Evolutionary conservation across 169 alveolate genomes (phyloP), one percentile per base, ranked within the genome.

Genomic region (Sarcocystis neurona): DNA sequence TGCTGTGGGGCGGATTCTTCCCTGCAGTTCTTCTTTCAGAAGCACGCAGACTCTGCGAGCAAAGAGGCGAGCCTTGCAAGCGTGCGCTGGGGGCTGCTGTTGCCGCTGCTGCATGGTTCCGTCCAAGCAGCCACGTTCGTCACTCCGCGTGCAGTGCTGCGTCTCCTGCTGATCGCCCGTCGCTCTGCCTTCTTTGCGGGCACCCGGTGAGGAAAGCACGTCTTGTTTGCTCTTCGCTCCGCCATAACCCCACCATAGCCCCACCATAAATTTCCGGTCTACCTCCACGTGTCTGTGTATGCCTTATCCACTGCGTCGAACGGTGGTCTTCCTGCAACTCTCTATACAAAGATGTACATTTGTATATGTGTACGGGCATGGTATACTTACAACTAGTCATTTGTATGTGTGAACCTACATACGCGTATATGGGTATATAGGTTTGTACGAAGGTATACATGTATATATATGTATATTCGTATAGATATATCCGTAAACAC

Each of bases 161-260:
- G 41, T 2, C 75, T 63, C n/a, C 75, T 63, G 1, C 44, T 63
- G 4, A 63, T 63, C n/a, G 75, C 75, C 0, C 10, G 75, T 37
- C 10, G 75, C 27, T 63, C 75, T 37, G 75, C 75, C 43, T 63
- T 63, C 75, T 63, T 63, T 15, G 75, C 75, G 6, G 75, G 75
- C 8, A 63, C 75, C 10, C 75, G 75, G 75, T 63, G 60, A 50
- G 60, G 18, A 10, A 58, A 23, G 72, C 30, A 34, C 5, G 60
- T 10, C 60, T 10, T 15, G 60, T 6, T 10, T 48, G 27, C 15
- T 15, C 60, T 6, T 48, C 27, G 6, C 60, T 10, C 6, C 27
- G 27, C 27, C 6, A 15, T 48, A 6, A 15, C 6, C 60, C 15
- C 15, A 15, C 60, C 27, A 10, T 15, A 15, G 60, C 60, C 60